These are phyloP conservation scores for Helichrysum umbraculigerum DNA, from an alignment of 129 eudicot species.

Conservation along the genomic window DNA sequence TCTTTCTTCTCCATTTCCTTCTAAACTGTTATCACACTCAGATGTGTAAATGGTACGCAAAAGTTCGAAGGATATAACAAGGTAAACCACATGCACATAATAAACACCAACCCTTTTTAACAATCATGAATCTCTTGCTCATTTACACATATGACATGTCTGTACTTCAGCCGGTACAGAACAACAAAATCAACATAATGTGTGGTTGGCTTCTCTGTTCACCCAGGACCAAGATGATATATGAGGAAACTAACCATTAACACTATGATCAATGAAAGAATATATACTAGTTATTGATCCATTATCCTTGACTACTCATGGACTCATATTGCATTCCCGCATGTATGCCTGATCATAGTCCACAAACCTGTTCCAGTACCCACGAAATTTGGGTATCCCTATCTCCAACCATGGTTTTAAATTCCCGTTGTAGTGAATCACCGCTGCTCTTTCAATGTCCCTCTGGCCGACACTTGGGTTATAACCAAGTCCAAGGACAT, in stretches of 20 bases:
- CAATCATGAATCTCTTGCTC: slow-evolving; percentile 31
- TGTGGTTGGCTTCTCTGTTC: slow-evolving; percentile 15
- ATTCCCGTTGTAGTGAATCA: slow-evolving; percentile 88
- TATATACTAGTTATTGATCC: slow-evolving; percentile 27
- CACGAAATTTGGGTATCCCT: slow-evolving; percentile 73
- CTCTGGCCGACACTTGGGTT: slow-evolving; percentile 72
- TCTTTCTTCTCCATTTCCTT: background rate
- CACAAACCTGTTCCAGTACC: slow-evolving; percentile 72
- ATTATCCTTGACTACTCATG: slow-evolving; percentile 31
- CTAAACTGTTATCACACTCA: slow-evolving; percentile 1
- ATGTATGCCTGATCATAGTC: slow-evolving; percentile 76
- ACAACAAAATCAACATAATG: slow-evolving; percentile 21
- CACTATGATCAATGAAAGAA: slow-evolving; percentile 35
- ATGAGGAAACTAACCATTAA: slow-evolving; percentile 23
- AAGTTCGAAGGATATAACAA: slow-evolving; percentile 3
- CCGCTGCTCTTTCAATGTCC: slow-evolving; percentile 89
- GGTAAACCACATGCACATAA: slow-evolving; percentile 16
- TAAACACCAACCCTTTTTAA: slow-evolving; percentile 18
- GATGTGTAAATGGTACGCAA: background rate
- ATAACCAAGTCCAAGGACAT: slow-evolving; percentile 95
- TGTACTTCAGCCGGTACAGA: slow-evolving; percentile 8
- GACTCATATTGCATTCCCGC: slow-evolving; percentile 89
- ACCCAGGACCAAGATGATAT: background rate
- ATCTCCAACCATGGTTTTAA: slow-evolving; percentile 98
- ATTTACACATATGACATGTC: slow-evolving; percentile 20